A percentile compares a stretch with the other conserved stretches of the same genome.
Conservation (phyloP, 208 protist species). For the Leishmania gerbilli region DNA sequence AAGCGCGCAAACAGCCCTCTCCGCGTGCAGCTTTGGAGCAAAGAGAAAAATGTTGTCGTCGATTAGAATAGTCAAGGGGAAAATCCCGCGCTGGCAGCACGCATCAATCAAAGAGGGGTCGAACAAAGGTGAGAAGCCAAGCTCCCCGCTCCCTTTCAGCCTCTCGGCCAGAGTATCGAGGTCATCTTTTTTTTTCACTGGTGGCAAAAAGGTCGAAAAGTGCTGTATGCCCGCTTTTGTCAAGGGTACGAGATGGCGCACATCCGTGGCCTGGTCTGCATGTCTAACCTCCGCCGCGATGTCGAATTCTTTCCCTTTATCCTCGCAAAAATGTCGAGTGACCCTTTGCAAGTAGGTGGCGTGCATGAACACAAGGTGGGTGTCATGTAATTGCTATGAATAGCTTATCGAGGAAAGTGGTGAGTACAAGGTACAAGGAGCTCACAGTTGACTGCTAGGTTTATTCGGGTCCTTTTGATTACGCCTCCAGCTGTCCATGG, state of each 20-base stretch:
- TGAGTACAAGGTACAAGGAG: background rate
- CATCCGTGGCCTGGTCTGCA: constrained; percentile 19
- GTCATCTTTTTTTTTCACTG: constrained; percentile 38
- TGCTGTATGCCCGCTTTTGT: constrained; percentile 22
- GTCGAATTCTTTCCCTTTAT: constrained; percentile 8
- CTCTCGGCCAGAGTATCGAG: constrained; percentile 40
- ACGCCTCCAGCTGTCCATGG: background rate
- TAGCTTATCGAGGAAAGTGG: background rate
- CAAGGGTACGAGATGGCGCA: constrained; percentile 37
- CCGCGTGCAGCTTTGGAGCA: constrained; percentile 70
- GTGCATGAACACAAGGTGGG: constrained; percentile 8
- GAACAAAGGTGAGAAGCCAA: constrained; percentile 74
- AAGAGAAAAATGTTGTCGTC: constrained; percentile 45
- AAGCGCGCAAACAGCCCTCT: constrained; percentile 46
- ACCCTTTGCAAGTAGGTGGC: constrained; percentile 19
- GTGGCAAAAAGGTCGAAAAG: constrained; percentile 34
- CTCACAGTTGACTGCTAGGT: background rate
- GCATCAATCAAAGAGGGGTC: constrained; percentile 67
- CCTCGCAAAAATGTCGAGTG: constrained; percentile 14
- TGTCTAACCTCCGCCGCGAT: constrained; percentile 40
- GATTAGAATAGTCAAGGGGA: constrained; percentile 55
- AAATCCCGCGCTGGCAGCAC: constrained; percentile 75
- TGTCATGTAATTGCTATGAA: background rate
- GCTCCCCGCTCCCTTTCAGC: constrained; percentile 40
- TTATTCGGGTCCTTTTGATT: too few relatives aligned